Evolutionary conservation across 257 asterid genomes (phyloP).

Genomic region (Nicotiana attenuata): DNA sequence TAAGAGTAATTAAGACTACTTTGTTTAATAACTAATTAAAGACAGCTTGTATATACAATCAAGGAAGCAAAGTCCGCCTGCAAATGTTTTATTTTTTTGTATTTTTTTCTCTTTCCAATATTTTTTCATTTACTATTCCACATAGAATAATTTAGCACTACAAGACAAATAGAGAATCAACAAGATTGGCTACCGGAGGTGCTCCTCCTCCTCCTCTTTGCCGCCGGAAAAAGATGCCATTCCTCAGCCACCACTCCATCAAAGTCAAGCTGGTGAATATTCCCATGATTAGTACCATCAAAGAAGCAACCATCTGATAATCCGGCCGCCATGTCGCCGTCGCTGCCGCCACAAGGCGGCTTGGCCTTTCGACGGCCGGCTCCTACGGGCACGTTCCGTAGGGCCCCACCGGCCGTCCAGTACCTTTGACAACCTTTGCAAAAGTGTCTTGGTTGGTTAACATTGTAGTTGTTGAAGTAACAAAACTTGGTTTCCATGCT

Average conservation of each 20-base stretch:
- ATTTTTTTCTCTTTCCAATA: not conserved
- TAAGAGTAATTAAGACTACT: not conserved
- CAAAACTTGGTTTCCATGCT: conserved; percentile 89
- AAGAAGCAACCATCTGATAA: conserved; percentile 46
- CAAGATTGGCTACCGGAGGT: conserved; percentile 46
- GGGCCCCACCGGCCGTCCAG: conserved; percentile 92
- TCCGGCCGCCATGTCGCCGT: conserved; percentile 18
- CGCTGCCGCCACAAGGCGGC: conserved; percentile 38
- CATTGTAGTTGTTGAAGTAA: conserved; percentile 81
- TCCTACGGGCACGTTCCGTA: conserved; percentile 77
- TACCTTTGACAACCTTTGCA: conserved; percentile 82
- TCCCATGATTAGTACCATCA: conserved; percentile 31
- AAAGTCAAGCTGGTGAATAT: conserved; percentile 39
- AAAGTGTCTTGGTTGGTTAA: conserved; percentile 82
- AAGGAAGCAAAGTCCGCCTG: conserved; percentile 18
- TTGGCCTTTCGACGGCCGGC: conserved; percentile 81
- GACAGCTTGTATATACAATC: conserved; percentile 28
- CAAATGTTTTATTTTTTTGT: not conserved
- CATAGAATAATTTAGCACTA: conserved; percentile 20
- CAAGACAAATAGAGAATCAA: conserved; percentile 37
- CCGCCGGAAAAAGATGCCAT: conserved; percentile 30
- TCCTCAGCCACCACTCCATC: conserved; percentile 39
- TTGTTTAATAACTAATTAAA: conserved; percentile 1
- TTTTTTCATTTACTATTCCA: not conserved
- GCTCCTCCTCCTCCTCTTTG: conserved; percentile 76